Evolutionary conservation across 1,284 basidiomycete genomes (phyloP), one percentile per base, ranked within the genome.

Genomic region (Phylloboletellus chloephorus): DNA sequence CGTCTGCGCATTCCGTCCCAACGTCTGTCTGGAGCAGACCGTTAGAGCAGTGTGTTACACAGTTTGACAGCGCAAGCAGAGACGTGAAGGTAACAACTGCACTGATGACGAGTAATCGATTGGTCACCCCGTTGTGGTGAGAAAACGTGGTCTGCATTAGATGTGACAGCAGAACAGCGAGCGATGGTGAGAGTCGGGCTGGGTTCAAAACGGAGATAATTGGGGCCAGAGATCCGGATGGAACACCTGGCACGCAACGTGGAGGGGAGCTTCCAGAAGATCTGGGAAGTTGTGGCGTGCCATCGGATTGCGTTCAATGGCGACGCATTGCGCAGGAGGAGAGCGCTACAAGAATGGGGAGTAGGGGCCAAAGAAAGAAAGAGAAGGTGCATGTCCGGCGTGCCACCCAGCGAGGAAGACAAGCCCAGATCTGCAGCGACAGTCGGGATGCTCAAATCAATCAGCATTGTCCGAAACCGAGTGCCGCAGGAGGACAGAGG

Each of bases 311-410:
- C 16, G n/a, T 19, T 28, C 35, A 8, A 34, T 22, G 32, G 35
- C 38, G 35, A 38, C 35, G 21, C 46, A 29, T 25, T 30, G 31
- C 39, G 37, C 35, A 36, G 31, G 41, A 39, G 28, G 40, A 39
- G 52, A 46, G 50, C 15, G 29, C 6, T 34, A 50, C 51, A 16
- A 55, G 44, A 42, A 50, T 41, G 35, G 41, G 33, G 29, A 19
- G 30, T 6, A 13, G 15, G 29, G 29, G 9, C 38, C 39, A 10
- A 37, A 32, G 19, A 13, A 19, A 15, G 29, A n/a, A 37, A 41
- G 28, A 11, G 32, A 20, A 26, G 31, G 24, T 29, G 30, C 35
- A 16, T 16, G n/a, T 25, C 29, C 25, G 30, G 28, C 3, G 29
- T n/a, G 6, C 32, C 42, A 32, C 10, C 22, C 9, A 32, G 17